phyloP scores from a whole-genome alignment of 352 stramenopile genomes.

The Globisporangium echinulatum region DNA sequence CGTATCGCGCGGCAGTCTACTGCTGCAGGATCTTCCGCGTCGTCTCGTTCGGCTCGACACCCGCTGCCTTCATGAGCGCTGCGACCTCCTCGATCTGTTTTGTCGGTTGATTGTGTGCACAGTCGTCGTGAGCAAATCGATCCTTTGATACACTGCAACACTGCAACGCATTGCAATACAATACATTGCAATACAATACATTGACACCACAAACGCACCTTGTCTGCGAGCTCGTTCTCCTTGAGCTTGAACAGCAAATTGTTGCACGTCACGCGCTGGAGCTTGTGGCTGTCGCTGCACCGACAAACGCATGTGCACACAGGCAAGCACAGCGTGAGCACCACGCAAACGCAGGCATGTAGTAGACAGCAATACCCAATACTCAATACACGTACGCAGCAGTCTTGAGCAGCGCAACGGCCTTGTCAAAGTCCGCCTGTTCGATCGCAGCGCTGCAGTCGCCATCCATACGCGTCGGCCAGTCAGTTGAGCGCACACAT shows the following conservation, averaged over 20 bases:
- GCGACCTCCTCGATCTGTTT: conserved; percentile 65
- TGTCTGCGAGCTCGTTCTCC: conserved; percentile 65
- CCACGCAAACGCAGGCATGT: conserved; percentile 2
- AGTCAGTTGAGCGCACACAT: neutral
- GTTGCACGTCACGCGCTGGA: conserved; percentile 84
- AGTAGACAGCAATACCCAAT: neutral
- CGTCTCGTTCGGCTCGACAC: conserved; percentile 75
- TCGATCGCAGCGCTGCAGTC: conserved; percentile 51
- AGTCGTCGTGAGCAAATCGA: too few species aligned
- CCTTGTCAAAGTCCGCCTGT: conserved; percentile 68
- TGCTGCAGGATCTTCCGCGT: conserved; percentile 83
- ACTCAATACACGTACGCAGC: conserved; percentile 44
- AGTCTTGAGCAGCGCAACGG: conserved; percentile 62
- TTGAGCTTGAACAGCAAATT: conserved; percentile 86
- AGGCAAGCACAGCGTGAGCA: neutral
- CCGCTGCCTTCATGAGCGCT: conserved; percentile 69
- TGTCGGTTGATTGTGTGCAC: too few species aligned
- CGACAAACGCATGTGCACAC: neutral
- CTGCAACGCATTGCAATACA: too few species aligned
- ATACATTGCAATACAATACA: neutral
- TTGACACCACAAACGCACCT: conserved; percentile 20
- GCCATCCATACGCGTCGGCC: neutral
- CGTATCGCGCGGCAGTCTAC: neutral
- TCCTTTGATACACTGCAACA: too few species aligned
- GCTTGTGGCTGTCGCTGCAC: conserved; percentile 52